phyloP scores from a whole-genome alignment of 225 moss, liverwort and hornwort species.

The Pseudoscleropodium purum region DNA sequence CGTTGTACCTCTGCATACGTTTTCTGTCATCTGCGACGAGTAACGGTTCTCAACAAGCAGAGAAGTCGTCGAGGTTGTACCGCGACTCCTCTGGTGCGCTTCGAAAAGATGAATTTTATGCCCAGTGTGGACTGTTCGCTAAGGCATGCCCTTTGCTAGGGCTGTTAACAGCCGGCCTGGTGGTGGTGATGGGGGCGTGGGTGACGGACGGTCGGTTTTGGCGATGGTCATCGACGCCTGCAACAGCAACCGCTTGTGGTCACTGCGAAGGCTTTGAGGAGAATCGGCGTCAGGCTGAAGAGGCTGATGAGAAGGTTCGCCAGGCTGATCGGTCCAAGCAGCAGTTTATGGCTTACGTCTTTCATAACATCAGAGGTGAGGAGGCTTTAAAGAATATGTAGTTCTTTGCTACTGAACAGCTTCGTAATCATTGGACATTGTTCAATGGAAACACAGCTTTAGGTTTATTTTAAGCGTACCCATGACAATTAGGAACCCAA shows the following conservation, averaged over 20 bases:
- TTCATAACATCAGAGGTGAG: constrained; percentile 72
- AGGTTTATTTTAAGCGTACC: not conserved
- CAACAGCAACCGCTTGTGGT: not conserved
- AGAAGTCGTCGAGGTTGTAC: not conserved
- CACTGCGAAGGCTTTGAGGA: constrained; percentile 22
- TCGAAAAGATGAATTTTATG: not conserved
- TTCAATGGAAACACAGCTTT: too few relatives aligned
- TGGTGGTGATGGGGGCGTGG: constrained; percentile 28
- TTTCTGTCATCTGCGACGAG: constrained; percentile 20
- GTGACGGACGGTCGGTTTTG: constrained; percentile 21
- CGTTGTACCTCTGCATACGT: constrained; percentile 9
- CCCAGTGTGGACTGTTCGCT: constrained; percentile 1
- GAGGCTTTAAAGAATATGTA: too few relatives aligned
- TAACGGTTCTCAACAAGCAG: not conserved
- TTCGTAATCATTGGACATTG: not conserved
- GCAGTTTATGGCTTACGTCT: constrained; percentile 80
- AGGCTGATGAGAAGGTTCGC: constrained; percentile 54
- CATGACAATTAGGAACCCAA: too few relatives aligned
- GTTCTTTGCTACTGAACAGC: not conserved
- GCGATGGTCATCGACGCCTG: not conserved
- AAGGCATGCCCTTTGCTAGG: constrained; percentile 25
- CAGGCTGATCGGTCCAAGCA: constrained; percentile 66
- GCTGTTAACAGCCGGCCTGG: constrained; percentile 15
- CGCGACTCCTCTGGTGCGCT: not conserved
- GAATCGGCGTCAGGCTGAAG: constrained; percentile 20